Evolutionary conservation across 176 grass and related monocot species (phyloP).

Genomic region (Ensete ventricosum): DNA sequence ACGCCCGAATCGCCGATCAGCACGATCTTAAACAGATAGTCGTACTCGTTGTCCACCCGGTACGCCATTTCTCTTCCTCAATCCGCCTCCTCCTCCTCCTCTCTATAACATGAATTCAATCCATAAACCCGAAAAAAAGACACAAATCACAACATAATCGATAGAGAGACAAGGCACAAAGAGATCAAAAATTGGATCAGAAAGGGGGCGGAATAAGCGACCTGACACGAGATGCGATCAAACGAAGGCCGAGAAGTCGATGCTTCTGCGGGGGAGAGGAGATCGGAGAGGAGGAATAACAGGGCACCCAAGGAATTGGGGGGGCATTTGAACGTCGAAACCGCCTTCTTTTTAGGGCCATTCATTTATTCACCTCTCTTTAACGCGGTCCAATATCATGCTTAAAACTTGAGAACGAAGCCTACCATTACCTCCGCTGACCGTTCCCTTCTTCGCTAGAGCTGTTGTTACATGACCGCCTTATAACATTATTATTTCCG

Average conservation of each 20-base stretch:
- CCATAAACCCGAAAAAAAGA: neutral
- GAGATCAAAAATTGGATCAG: neutral
- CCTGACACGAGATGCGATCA: neutral
- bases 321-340: neutral
- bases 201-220: neutral
- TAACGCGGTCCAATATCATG: too few species aligned
- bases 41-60: conserved; percentile 45
- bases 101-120: neutral
- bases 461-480: too few species aligned
- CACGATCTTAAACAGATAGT: conserved; percentile 89
- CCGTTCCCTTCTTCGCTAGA: too few species aligned
- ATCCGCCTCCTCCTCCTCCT: neutral
- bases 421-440: too few species aligned
- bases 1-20: conserved; percentile 82
- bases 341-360: neutral
- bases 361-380: too few species aligned
- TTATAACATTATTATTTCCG: too few species aligned
- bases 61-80: conserved; percentile 3
- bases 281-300: neutral
- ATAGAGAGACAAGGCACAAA: neutral
- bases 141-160: neutral
- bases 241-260: neutral
- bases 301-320: neutral
- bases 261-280: neutral
- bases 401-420: too few species aligned